Percentiles rank a stretch among this genome's conserved stretches.
phyloP scores from a whole-genome alignment of 2,329 filamentous ascomycete species.

The Fusarium ramigenum region DNA sequence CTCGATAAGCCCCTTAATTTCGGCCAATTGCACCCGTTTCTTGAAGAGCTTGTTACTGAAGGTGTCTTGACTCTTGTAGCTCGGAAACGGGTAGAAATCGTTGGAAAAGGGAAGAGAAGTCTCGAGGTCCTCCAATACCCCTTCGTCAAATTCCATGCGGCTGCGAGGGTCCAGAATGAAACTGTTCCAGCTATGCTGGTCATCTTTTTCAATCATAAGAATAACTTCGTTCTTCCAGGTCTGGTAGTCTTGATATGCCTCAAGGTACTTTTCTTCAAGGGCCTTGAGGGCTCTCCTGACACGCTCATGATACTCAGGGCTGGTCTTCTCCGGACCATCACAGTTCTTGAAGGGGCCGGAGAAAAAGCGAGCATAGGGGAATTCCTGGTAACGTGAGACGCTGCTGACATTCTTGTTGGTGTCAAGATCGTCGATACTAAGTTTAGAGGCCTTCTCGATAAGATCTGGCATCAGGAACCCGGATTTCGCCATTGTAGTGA shows the following conservation, averaged over 20 bases:
- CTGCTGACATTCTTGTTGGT: not conserved
- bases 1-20: not conserved
- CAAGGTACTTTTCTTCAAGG: slow-evolving; percentile 4
- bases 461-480: not conserved
- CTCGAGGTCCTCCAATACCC: not conserved
- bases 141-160: not conserved
- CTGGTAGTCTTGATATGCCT: not conserved
- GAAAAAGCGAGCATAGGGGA: slow-evolving; percentile 12
- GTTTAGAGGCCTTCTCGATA: not conserved
- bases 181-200: slow-evolving; percentile 16
- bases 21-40: not conserved
- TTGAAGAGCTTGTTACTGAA: not conserved
- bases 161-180: slow-evolving; percentile 15
- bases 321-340: slow-evolving; percentile 4
- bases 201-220: not conserved
- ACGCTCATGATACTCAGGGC: slow-evolving; percentile 16
- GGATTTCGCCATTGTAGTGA: slow-evolving; percentile 1
- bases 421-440: not conserved
- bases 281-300: not conserved
- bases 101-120: too few relatives aligned
- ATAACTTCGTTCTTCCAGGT: not conserved
- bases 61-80: too few relatives aligned
- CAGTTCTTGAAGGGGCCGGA: too few relatives aligned
- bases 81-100: too few relatives aligned
- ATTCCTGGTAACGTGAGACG: slow-evolving; percentile 1